Base-by-base conservation (phyloP, 1,284 basidiomycete genomes). In the Cutaneotrichosporon sp. region DNA sequence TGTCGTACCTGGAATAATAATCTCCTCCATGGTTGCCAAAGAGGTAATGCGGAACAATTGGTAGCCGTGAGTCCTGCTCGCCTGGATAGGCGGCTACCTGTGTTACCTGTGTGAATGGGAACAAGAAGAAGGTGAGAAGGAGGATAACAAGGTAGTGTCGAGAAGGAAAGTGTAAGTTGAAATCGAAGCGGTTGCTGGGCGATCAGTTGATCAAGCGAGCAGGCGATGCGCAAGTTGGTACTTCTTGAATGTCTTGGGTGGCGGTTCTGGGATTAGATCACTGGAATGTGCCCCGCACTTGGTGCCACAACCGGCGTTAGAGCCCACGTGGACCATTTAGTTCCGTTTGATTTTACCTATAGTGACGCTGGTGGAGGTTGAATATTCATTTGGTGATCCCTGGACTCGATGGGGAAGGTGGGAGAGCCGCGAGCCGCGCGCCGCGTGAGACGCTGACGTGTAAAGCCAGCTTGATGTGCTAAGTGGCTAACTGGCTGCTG, bases 1-100 rank as follows among this genome's bases (percentile, higher is more conserved):
- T 42, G n/a, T 34, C 76, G 51, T 52, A 78, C 78, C 72, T 38
- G 78, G 78, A 47, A 81, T 76, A n/a, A 76, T 73, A 34, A 78
- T 78, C 59, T 73, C 73, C 64, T 74, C 72, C 73, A 73, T 72
- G 38, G 14, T 53, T 65, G 42, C 32, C 31, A 2, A 16, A 34
- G 31, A 30, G 4, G 40, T 30, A 18, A 11, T 36, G 32, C 9
- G 21, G 21, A 26, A 38, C n/a, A 14, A 11, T 18, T 6, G 31
- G 51, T 52, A 52, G 31, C 30, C 26, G 31, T 52, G 49, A 30
- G 6, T 10, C 51, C 51, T 32, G 26, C 32, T 52, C 51, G 22
- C 49, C 51, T 56, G 34, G 32, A 34, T 38, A 14, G 11, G 11
- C 42, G 42, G 18, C 42, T 46, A 16, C 18, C 42, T 16, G 14